Evolutionary conservation across 208 protist species (phyloP), one percentile per base, ranked within the genome.

Genomic region (Wallacemonas sp.): DNA sequence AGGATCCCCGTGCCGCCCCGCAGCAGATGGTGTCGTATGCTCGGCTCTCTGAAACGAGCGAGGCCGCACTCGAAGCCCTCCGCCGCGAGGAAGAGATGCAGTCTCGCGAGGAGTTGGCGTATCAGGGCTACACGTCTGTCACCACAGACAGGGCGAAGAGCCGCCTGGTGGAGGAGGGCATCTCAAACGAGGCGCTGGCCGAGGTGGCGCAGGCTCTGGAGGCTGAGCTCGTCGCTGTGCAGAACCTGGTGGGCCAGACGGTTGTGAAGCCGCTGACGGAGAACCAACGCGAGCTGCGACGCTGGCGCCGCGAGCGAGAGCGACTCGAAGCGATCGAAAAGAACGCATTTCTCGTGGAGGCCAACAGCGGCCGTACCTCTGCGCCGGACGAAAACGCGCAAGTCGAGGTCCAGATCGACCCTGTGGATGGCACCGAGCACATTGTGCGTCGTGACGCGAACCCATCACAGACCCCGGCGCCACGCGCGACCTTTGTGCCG

Each of bases 51-150:
- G 61, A 62, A 54, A 34, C 62, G n/a, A 63, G 46, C 2, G 74
- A 73, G n/a, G 72, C 69, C n/a, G 58, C 64, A 1, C 12, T 90
- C 0, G 80, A 90, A 55, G 72, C 63, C 38, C 77, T 86, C 57
- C 77, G 76, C 60, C 66, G 56, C n/a, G 78, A 85, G 57, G 57
- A 74, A 11, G 78, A 88, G 56, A 65, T 93, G 54, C 68, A 80
- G 56, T 65, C 78, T 26, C 60, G 74, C 52, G 79, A 88, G 52
- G 84, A 82, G 63, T 63, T 88, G 24, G 72, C 66, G 2, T 94
- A 88, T 55, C 39, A 33, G 30, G 88, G 88, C 58, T 94, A 85
- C 76, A 87, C 82, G 24, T 87, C 88, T 8, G 62, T 78, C 16
- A 49, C 34, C 46, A 80, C 87, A 48, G 80, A 83, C 47, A 60